These are phyloP conservation scores for Lophiostoma macrostomum DNA, from an alignment of 495 filamentous ascomycete species.

Conservation along the genomic window DNA sequence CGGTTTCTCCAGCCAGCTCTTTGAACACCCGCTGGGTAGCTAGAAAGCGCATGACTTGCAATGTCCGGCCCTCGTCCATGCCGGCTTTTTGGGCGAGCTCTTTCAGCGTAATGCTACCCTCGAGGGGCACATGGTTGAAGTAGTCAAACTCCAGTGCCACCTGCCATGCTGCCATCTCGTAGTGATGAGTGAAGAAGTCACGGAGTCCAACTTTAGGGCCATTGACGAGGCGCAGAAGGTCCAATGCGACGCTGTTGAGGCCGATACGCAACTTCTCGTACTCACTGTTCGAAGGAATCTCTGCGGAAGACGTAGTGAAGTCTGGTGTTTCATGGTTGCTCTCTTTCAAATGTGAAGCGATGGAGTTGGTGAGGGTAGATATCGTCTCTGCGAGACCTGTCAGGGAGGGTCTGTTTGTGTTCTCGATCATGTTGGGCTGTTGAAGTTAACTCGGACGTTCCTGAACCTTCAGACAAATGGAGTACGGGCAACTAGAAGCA, in stretches of 20 bases:
- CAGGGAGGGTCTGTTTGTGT: no score
- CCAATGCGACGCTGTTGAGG: conserved; percentile 1
- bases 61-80: conserved; percentile 32
- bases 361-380: no score
- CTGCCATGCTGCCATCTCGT: conserved; percentile 39
- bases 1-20: no score
- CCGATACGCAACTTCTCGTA: neutral
- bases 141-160: conserved; percentile 38
- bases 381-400: no score
- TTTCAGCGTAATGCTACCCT: conserved; percentile 14
- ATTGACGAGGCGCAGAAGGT: conserved; percentile 34
- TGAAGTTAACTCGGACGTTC: no score
- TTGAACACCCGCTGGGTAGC: conserved; percentile 36
- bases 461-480: no score
- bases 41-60: conserved; percentile 31
- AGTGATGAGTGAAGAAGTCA: conserved; percentile 7
- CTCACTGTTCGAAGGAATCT: neutral
- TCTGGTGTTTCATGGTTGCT: no score
- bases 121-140: conserved; percentile 18
- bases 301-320: neutral
- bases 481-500: no score
- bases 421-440: no score
- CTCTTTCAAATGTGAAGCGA: no score
- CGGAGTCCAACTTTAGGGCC: conserved; percentile 23
- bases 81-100: conserved; percentile 33